These are phyloP conservation scores for Amborella trichopoda DNA, from an alignment of 164 flowering plant genomes.

Conservation along the genomic window DNA sequence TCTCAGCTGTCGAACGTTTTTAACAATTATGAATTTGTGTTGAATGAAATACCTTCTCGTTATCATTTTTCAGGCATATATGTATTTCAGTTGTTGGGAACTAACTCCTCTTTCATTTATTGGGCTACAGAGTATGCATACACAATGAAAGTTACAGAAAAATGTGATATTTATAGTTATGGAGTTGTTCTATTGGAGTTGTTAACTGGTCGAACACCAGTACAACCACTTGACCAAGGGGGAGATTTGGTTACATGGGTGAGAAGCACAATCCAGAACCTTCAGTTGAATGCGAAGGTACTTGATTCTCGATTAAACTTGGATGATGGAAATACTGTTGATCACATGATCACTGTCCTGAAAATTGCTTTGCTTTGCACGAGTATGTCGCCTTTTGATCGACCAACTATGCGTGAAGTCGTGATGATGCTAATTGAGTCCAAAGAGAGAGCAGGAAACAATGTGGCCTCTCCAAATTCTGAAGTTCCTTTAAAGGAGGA, in stretches of 20 bases:
- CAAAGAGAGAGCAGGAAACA: constrained; percentile 25
- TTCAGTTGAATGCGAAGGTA: constrained; percentile 48
- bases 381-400: constrained; percentile 51
- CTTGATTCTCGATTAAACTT: constrained; percentile 55
- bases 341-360: constrained; percentile 70
- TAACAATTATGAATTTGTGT: too few species aligned
- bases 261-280: constrained; percentile 37
- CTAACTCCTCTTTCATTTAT: background rate
- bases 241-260: constrained; percentile 84
- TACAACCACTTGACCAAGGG: constrained; percentile 81
- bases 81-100: too few species aligned
- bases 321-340: constrained; percentile 25
- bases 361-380: constrained; percentile 83
- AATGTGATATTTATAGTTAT: constrained; percentile 88
- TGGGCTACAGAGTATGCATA: constrained; percentile 75
- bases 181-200: constrained; percentile 94
- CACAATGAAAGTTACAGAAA: constrained; percentile 96
- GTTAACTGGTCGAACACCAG: constrained; percentile 82
- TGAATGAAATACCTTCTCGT: too few species aligned
- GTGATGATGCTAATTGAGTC: constrained; percentile 77
- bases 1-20: too few species aligned
- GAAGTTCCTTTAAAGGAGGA: too few species aligned
- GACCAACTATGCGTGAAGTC: constrained; percentile 95
- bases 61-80: background rate
- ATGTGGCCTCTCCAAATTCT: too few species aligned